Conservation (phyloP, 192 early-diverging fungal species). For the Cladochytrium replicatum region DNA sequence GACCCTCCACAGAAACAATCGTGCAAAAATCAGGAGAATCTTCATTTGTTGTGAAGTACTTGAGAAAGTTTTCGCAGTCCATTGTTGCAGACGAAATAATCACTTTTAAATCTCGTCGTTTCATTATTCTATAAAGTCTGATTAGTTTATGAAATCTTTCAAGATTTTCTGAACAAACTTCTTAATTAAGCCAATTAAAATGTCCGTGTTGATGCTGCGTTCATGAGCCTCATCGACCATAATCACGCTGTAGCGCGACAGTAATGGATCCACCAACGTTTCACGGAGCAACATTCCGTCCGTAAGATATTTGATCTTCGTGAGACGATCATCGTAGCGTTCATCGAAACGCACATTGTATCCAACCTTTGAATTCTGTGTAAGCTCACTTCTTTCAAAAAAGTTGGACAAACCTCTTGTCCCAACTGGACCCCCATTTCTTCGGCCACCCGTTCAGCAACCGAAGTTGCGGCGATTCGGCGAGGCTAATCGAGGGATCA, state of each 20-base stretch:
- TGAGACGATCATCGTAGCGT: slow-evolving; percentile 34
- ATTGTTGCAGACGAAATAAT: slow-evolving; percentile 78
- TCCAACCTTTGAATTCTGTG: slow-evolving; percentile 40
- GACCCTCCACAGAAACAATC: slow-evolving; percentile 65
- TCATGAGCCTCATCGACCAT: slow-evolving; percentile 79
- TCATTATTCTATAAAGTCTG: slow-evolving; percentile 47
- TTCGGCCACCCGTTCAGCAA: slow-evolving; percentile 64
- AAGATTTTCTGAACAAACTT: slow-evolving; percentile 44
- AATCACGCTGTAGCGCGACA: slow-evolving; percentile 61
- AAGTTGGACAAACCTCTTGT: slow-evolving; percentile 27
- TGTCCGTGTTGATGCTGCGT: slow-evolving; percentile 61
- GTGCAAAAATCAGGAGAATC: slow-evolving; percentile 9
- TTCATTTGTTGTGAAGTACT: slow-evolving; percentile 58
- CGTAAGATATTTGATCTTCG: slow-evolving; percentile 74
- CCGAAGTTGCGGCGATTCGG: slow-evolving; percentile 60
- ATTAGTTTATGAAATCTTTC: background rate
- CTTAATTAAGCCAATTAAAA: slow-evolving; percentile 63
- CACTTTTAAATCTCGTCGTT: slow-evolving; percentile 57
- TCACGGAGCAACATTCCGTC: slow-evolving; percentile 80
- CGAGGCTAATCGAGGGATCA: slow-evolving; percentile 37
- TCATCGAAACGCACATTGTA: slow-evolving; percentile 74
- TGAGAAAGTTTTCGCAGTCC: slow-evolving; percentile 59
- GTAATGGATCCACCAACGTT: slow-evolving; percentile 60
- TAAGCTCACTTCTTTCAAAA: background rate
- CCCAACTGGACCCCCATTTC: slow-evolving; percentile 59